Percentiles rank a stretch among this genome's conserved stretches.
These are phyloP conservation scores for Tinospora cordifolia DNA, from an alignment of 164 flowering plant genomes.

Conservation along the genomic window DNA sequence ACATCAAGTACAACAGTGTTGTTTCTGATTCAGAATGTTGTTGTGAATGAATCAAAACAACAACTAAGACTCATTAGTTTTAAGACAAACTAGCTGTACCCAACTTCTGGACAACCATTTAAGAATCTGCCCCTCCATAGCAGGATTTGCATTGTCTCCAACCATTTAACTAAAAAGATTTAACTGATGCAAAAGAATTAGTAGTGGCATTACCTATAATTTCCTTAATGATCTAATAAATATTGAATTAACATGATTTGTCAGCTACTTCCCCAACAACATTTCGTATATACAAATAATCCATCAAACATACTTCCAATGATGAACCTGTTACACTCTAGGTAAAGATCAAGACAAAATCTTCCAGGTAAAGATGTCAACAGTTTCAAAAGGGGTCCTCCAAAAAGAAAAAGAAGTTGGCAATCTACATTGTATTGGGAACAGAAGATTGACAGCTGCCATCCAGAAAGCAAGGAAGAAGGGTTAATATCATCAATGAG, in stretches of 20 bases:
- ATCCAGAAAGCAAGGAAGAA: background rate
- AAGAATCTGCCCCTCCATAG: slow-evolving; percentile 1
- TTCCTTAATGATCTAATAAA: slow-evolving; percentile 7
- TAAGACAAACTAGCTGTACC: slow-evolving; percentile 18
- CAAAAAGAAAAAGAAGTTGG: background rate
- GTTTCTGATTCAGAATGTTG: slow-evolving; percentile 5
- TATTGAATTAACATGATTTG: slow-evolving; percentile 1
- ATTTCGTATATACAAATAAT: background rate
- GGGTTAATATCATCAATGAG: background rate
- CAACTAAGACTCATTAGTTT: slow-evolving; percentile 10
- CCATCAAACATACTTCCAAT: slow-evolving; percentile 6
- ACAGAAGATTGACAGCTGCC: slow-evolving; percentile 3
- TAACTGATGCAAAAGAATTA: background rate
- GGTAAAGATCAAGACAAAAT: slow-evolving; percentile 4
- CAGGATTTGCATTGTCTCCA: background rate
- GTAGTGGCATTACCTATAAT: background rate
- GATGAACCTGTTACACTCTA: slow-evolving; percentile 10
- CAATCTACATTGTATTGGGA: background rate
- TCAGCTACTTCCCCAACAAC: slow-evolving; percentile 7
- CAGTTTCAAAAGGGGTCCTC: slow-evolving; percentile 7
- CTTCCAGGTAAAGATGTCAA: background rate
- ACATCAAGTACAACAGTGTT: background rate
- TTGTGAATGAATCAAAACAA: slow-evolving; percentile 7
- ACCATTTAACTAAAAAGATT: background rate
- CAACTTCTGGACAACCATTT: slow-evolving; percentile 4